phyloP scores from a whole-genome alignment of 1,284 basidiomycete species.

The Cryptococcus sp. region DNA sequence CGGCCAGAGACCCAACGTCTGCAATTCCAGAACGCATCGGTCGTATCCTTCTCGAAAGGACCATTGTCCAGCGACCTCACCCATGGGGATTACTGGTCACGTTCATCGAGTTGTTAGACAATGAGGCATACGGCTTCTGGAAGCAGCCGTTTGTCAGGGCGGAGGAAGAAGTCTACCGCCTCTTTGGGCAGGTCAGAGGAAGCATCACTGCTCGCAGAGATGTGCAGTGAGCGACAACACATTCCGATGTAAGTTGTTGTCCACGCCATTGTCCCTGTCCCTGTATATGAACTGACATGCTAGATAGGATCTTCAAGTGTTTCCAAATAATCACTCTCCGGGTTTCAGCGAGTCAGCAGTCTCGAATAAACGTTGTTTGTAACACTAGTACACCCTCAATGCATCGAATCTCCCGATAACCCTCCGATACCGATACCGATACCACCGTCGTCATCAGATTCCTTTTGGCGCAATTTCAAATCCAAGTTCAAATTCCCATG shows the following conservation, averaged over 20 bases:
- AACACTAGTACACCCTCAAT: conserved; percentile 11
- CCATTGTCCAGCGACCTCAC: conserved; percentile 90
- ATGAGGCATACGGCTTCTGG: conserved; percentile 52
- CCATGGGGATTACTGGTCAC: conserved; percentile 96
- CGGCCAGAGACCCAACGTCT: conserved; percentile 21
- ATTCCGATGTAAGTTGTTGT: background rate
- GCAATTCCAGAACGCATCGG: conserved; percentile 84
- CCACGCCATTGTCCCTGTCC: background rate
- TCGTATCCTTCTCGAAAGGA: conserved; percentile 86
- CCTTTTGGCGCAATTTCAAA: no score
- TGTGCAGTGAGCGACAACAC: conserved; percentile 9
- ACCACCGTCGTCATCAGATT: background rate
- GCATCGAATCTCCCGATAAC: background rate
- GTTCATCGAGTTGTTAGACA: conserved; percentile 71
- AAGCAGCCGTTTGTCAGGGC: conserved; percentile 50
- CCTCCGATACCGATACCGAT: no score
- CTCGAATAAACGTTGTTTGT: conserved; percentile 11
- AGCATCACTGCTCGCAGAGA: conserved; percentile 14
- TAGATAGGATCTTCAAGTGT: no score
- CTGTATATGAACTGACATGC: background rate
- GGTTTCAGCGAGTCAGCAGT: background rate
- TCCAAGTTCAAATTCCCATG: background rate
- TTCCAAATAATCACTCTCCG: no score
- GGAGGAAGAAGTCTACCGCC: conserved; percentile 47
- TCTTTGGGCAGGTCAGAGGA: conserved; percentile 35